Base-by-base conservation (phyloP, 2,329 filamentous ascomycete genomes). In the Sarocladiaceae sp. region DNA sequence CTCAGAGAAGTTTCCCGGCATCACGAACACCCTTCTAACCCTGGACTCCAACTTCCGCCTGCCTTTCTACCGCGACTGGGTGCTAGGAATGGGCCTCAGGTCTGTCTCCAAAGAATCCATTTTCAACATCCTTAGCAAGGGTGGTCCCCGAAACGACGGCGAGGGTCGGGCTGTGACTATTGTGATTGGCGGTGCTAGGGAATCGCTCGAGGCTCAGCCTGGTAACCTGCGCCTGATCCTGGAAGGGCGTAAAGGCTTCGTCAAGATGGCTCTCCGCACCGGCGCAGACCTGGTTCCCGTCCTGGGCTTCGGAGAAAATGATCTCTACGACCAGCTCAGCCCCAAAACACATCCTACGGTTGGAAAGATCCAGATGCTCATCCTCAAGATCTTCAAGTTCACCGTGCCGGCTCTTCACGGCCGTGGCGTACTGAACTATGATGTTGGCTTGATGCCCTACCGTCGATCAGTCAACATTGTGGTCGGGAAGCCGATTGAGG, bases 91-190 rank as follows among this genome's bases (percentile, higher is more conserved):
- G 74, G 93, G 93, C 5, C 71, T 97, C 31, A 83, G 82, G 6
- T 94, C 88, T 4, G 93, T 98, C 9, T 94, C 88, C 1, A 85
- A 89, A 55, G 88, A 95, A 60, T 91, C 85, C 3, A 96, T 94
- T 62, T 84, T 90, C 63, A 95, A 96, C 57, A 72, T 93, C 6
- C 74, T 98, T 13, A 86, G 79, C 31, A 85, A 80, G 54, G 90
- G 90, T 15, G 89, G 90, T 0, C 64, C 70, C 4, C 85, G 95
- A 50, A 71, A 72, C 47, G 83, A 91, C 57, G 91, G 90, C 20
- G 91, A 90, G 82, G 90, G 93, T 13, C 85, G 90, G n/a, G 90
- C 87, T 40, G 94, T 97, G 47, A 96, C 93, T 2, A 95, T 98
- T 54, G 93, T 97, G 15, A 76, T 97, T 33, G 93, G 93, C 41